Evolutionary conservation across 202 grass and related monocot genomes (phyloP).

Genomic region (Bolboschoenoplectus hybrid): DNA sequence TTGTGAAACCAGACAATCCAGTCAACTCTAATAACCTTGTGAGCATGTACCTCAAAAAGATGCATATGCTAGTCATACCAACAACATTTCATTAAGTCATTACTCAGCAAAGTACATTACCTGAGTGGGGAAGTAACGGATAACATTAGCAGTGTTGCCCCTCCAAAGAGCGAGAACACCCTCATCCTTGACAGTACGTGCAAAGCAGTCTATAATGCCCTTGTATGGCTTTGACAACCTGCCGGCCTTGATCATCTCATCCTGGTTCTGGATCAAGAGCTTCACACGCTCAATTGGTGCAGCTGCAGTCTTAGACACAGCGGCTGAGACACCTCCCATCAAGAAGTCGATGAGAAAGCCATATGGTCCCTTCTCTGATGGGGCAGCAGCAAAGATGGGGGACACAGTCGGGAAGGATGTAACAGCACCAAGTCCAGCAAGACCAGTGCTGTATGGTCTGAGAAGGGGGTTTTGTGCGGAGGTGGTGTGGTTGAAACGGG

Average conservation of each 20-base stretch:
- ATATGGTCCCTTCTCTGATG: conserved; percentile 60
- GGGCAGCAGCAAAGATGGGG: conserved; percentile 52
- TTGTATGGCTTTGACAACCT: conserved; percentile 73
- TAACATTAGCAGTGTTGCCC: conserved; percentile 74
- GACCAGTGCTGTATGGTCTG: conserved; percentile 39
- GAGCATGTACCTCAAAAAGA: not conserved
- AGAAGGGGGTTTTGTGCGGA: conserved; percentile 30
- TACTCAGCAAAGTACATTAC: conserved; percentile 24
- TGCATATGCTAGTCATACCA: not conserved
- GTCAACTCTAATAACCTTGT: conserved; percentile 3
- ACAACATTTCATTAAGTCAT: not conserved
- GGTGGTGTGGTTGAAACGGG: conserved; percentile 42
- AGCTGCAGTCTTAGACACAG: conserved; percentile 69
- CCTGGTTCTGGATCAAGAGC: conserved; percentile 75
- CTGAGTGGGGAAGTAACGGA: conserved; percentile 77
- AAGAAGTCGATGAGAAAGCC: conserved; percentile 67
- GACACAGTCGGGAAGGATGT: conserved; percentile 44
- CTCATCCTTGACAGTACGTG: conserved; percentile 60
- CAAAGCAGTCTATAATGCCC: conserved; percentile 67
- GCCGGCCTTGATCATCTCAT: conserved; percentile 66
- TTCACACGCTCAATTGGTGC: conserved; percentile 79
- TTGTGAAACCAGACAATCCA: not conserved
- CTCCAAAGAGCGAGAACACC: conserved; percentile 55
- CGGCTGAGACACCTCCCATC: conserved; percentile 77
- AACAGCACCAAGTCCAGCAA: conserved; percentile 37